Conservation (phyloP, 495 filamentous ascomycete genomes). For the Penicillium diatomitis region DNA sequence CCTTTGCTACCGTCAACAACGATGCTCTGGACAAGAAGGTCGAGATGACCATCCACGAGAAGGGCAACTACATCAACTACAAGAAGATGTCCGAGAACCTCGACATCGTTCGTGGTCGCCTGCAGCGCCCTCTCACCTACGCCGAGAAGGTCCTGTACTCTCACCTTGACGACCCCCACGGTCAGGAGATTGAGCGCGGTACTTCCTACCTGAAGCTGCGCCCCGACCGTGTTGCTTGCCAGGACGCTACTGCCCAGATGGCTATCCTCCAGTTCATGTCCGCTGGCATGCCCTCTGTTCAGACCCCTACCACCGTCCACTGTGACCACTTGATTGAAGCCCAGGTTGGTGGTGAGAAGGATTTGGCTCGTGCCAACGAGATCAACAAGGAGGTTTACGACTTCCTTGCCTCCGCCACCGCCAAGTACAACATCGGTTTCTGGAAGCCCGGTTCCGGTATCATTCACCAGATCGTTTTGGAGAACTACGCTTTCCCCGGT, state of each 20-base stretch:
- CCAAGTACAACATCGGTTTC: conserved; percentile 99
- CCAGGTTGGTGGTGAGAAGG: conserved; percentile 87
- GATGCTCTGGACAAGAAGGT: conserved; percentile 65
- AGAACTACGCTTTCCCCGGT: conserved; percentile 99
- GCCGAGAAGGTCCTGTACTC: conserved; percentile 99
- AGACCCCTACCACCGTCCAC: conserved; percentile 93
- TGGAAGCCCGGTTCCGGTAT: conserved; percentile 98
- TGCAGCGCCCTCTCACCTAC: conserved; percentile 88
- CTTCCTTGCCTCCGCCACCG: conserved; percentile 88
- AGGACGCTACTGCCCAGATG: conserved; percentile 99
- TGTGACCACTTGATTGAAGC: conserved; percentile 99
- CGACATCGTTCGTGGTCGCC: conserved; percentile 70
- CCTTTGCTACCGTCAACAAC: conserved; percentile 54
- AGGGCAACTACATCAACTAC: conserved; percentile 76
- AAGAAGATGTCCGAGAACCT: conserved; percentile 99
- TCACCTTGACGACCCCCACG: conserved; percentile 94
- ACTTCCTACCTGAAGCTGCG: conserved; percentile 91
- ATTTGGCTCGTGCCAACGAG: conserved; percentile 79
- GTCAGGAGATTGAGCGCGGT: conserved; percentile 92
- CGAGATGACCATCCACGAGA: conserved; percentile 72
- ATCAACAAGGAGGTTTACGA: conserved; percentile 99
- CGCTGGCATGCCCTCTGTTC: conserved; percentile 88
- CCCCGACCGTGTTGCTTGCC: conserved; percentile 96
- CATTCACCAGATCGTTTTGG: conserved; percentile 97
- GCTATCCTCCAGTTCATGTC: conserved; percentile 99